Evolutionary conservation across 1,284 basidiomycete genomes (phyloP), one percentile per base, ranked within the genome.

Genomic region (Mycosarcoma mackinlayi): DNA sequence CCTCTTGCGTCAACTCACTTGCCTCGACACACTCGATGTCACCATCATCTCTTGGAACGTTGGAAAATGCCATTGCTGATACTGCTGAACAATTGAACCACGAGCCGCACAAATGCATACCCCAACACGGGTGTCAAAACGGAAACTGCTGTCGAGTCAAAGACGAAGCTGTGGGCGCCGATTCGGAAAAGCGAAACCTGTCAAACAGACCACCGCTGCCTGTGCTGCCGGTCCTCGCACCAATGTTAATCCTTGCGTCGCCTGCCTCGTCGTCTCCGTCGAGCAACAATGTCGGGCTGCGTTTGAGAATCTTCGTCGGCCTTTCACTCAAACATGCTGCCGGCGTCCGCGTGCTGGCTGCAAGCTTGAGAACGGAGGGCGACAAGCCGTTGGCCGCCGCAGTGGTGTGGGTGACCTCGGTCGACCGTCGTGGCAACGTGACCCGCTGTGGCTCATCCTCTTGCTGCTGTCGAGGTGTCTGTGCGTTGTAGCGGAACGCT

Each of bases 241-340:
- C 13, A n/a, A 35, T 6, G 33, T 11, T 28, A 11, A 19, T 6
- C 24, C 25, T 30, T 35, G 33, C n/a, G 14, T 28, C 9, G 0
- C 30, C 14, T 14, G n/a, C 38, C 0, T 35, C 53, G 7, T 40
- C 54, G 18, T 34, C 54, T 18, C 51, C 55, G 1, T 39, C 37
- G 3, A 64, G 19, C 23, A 58, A n/a, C 40, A 64, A 30, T 25
- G 61, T 64, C 40, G 61, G 61, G 31, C 54, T 64, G 1, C 54
- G 49, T 13, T 64, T 64, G 35, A 58, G 49, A 19, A 53, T 16
- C 50, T 64, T 64, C 14, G n/a, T 48, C 50, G 61, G 61, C 30
- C 55, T 51, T 1, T 3, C n/a, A 4, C 18, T 19, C 14, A 8
- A 6, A 1, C 16, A 11, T 16, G 30, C 16, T 9, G 31, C 6